A percentile compares a stretch with the other conserved stretches of the same genome.
Conservation (phyloP, 2,329 filamentous ascomycete species). For the Byssothecium circinans region DNA sequence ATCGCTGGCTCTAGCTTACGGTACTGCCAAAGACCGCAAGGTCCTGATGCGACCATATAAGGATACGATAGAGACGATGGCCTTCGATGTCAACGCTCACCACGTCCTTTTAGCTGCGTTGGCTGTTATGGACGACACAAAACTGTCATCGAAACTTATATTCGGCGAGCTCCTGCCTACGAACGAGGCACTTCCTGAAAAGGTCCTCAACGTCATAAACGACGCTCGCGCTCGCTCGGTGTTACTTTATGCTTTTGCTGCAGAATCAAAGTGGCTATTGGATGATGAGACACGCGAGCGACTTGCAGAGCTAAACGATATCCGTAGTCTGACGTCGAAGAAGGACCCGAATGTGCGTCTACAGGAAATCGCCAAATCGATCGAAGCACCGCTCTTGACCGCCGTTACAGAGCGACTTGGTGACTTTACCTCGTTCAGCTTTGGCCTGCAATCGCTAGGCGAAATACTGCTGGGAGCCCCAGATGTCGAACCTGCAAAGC, state of each 20-base stretch:
- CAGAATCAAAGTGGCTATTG: constrained; percentile 64
- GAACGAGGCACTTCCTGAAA: constrained; percentile 58
- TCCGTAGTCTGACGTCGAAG: constrained; percentile 84
- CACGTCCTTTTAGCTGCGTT: constrained; percentile 81
- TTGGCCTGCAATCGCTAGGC: constrained; percentile 83
- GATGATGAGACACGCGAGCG: constrained; percentile 65
- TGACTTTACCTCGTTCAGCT: constrained; percentile 71
- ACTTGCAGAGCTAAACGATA: constrained; percentile 74
- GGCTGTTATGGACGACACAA: constrained; percentile 93
- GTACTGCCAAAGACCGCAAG: constrained; percentile 90
- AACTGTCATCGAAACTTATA: constrained; percentile 80
- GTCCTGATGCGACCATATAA: constrained; percentile 86
- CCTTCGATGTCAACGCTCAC: constrained; percentile 76
- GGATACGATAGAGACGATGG: constrained; percentile 83
- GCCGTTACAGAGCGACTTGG: constrained; percentile 69
- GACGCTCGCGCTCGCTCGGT: constrained; percentile 66
- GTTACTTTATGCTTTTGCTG: constrained; percentile 79
- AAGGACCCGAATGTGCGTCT: constrained; percentile 80
- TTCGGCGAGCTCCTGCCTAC: constrained; percentile 76
- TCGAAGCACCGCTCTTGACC: constrained; percentile 75
- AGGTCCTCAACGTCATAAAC: constrained; percentile 65
- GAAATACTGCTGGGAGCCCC: constrained; percentile 77
- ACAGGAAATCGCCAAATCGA: constrained; percentile 71
- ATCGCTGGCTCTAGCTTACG: constrained; percentile 79
- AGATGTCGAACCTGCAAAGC: constrained; percentile 67